These are phyloP conservation scores for Ilex asprella DNA, from an alignment of 257 asterid species.

Conservation along the genomic window DNA sequence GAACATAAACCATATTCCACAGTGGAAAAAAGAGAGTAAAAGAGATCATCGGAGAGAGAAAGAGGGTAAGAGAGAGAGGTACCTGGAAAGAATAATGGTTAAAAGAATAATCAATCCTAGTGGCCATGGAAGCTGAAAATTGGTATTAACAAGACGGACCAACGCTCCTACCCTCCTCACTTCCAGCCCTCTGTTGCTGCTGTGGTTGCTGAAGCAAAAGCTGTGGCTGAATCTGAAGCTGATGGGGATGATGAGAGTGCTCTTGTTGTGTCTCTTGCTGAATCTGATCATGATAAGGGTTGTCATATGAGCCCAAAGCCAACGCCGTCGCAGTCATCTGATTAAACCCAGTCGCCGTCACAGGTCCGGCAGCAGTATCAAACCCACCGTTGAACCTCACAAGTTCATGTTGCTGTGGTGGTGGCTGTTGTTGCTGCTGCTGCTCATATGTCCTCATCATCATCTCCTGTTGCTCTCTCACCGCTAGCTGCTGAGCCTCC, in stretches of 20 bases:
- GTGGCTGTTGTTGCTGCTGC: slow-evolving; percentile 14
- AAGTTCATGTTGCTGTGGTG: slow-evolving; percentile 24
- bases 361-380: slow-evolving; percentile 25
- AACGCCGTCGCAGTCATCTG: slow-evolving; percentile 31
- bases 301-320: slow-evolving; percentile 49
- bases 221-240: slow-evolving; percentile 31
- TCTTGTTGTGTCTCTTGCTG: slow-evolving; percentile 8
- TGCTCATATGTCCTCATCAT: slow-evolving; percentile 52
- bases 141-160: slow-evolving; percentile 37
- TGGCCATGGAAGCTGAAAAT: slow-evolving; percentile 16
- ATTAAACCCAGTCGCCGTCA: slow-evolving; percentile 42
- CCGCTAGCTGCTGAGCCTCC: slow-evolving; percentile 47
- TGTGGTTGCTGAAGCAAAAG: slow-evolving; percentile 18
- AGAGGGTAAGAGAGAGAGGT: slow-evolving; percentile 12
- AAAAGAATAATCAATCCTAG: slow-evolving; percentile 21
- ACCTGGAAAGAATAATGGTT: slow-evolving; percentile 35
- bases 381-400: slow-evolving; percentile 34
- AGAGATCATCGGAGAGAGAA: slow-evolving; percentile 1
- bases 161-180: slow-evolving; percentile 51
- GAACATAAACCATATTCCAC: too few relatives aligned
- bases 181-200: slow-evolving; percentile 29
- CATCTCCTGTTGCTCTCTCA: slow-evolving; percentile 45
- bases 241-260: slow-evolving; percentile 27
- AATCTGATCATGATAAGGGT: slow-evolving; percentile 15
- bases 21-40: background rate